Percentiles rank a stretch among this genome's conserved stretches.
Conservation (phyloP, 495 filamentous ascomycete genomes). For the Bacidia rubella region DNA sequence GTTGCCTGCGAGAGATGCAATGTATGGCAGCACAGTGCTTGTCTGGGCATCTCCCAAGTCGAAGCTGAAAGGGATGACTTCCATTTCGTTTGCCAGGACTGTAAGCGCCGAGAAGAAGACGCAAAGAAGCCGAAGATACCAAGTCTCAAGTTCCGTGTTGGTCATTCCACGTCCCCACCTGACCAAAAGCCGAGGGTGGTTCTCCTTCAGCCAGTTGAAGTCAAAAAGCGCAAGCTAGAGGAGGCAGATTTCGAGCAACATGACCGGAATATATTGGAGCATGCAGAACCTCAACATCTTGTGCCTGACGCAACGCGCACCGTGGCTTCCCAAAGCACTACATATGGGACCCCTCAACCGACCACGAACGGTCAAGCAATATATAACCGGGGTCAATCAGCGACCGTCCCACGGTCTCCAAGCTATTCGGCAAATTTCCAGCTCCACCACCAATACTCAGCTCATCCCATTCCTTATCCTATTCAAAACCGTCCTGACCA, state of each 20-base stretch:
- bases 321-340: background rate
- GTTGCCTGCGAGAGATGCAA: slow-evolving; percentile 92
- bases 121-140: slow-evolving; percentile 52
- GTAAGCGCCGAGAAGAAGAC: slow-evolving; percentile 53
- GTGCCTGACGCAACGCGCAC: background rate
- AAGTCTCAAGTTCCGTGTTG: slow-evolving; percentile 53
- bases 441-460: background rate
- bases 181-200: slow-evolving; percentile 12
- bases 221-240: slow-evolving; percentile 19
- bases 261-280: slow-evolving; percentile 22
- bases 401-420: slow-evolving; percentile 18
- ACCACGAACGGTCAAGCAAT: slow-evolving; percentile 20
- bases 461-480: slow-evolving; percentile 11
- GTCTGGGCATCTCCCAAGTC: slow-evolving; percentile 61
- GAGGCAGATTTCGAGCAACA: slow-evolving; percentile 21
- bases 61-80: slow-evolving; percentile 80
- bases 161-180: slow-evolving; percentile 37
- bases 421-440: background rate
- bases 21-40: slow-evolving; percentile 92
- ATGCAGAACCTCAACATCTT: background rate
- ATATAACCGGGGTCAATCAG: slow-evolving; percentile 30
- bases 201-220: slow-evolving; percentile 8
- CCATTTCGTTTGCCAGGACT: slow-evolving; percentile 72
- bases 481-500: slow-evolving; percentile 7
- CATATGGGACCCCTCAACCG: slow-evolving; percentile 22